Evolutionary conservation across 2,329 filamentous ascomycete genomes (phyloP).

Genomic region (Hypoxylon sp.): DNA sequence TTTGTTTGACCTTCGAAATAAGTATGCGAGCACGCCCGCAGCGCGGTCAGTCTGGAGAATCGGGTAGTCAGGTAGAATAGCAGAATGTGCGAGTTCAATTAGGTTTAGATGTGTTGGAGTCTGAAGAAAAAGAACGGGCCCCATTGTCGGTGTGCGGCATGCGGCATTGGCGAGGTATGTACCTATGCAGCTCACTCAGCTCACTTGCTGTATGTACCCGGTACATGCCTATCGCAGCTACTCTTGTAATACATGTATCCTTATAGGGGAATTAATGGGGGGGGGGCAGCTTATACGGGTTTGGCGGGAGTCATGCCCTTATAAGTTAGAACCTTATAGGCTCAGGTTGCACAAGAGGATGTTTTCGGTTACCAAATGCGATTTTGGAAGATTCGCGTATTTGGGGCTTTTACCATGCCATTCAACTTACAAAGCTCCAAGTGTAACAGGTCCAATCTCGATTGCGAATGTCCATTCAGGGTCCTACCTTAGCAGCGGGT

Average conservation of each 20-base stretch:
- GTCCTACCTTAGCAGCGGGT: slow-evolving; percentile 28
- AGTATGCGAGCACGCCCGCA: slow-evolving; percentile 14
- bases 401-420: not conserved
- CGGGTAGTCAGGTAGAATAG: slow-evolving; percentile 9
- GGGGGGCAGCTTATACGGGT: slow-evolving; percentile 2
- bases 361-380: slow-evolving; percentile 20
- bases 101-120: slow-evolving; percentile 33
- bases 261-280: slow-evolving; percentile 21
- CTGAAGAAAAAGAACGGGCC: slow-evolving; percentile 29
- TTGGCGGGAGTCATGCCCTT: not conserved
- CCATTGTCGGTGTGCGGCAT: slow-evolving; percentile 36
- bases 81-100: slow-evolving; percentile 26
- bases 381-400: slow-evolving; percentile 10
- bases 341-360: slow-evolving; percentile 17
- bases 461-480: slow-evolving; percentile 28
- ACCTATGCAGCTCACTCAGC: slow-evolving; percentile 23
- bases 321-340: slow-evolving; percentile 10
- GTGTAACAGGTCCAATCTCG: slow-evolving; percentile 22
- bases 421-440: slow-evolving; percentile 5
- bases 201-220: slow-evolving; percentile 21
- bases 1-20: slow-evolving; percentile 12
- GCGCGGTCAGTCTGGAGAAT: slow-evolving; percentile 9
- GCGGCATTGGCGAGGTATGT: slow-evolving; percentile 10
- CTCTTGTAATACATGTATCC: not conserved
- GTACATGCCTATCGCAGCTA: slow-evolving; percentile 2